A percentile compares a stretch with the other conserved stretches of the same genome.
Evolutionary conservation across 257 asterid species (phyloP).

Genomic region (Primulina tabacum): DNA sequence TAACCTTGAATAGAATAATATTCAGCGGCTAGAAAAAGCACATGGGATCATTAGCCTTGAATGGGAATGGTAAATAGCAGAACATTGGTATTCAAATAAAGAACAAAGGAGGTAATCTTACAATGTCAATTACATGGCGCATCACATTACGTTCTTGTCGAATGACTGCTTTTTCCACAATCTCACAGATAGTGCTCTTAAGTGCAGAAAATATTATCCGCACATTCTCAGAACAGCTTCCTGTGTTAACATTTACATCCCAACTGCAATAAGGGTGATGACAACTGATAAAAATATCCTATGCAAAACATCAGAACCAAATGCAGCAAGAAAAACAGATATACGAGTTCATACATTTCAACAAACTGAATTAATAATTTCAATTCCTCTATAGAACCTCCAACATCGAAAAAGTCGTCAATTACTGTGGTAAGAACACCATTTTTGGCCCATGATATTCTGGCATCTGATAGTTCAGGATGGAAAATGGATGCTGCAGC

Average conservation of each 20-base stretch:
- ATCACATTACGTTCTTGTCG: slow-evolving; percentile 59
- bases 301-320: slow-evolving; percentile 1
- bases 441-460: slow-evolving; percentile 92
- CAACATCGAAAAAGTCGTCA: slow-evolving; percentile 87
- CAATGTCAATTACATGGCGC: slow-evolving; percentile 61
- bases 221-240: slow-evolving; percentile 61
- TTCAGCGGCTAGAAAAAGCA: too few relatives aligned
- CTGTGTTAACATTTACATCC: slow-evolving; percentile 52
- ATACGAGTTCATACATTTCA: slow-evolving; percentile 39
- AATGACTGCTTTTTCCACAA: slow-evolving; percentile 50
- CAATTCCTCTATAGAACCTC: slow-evolving; percentile 79
- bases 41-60: too few relatives aligned
- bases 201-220: slow-evolving; percentile 70
- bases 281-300: slow-evolving; percentile 9
- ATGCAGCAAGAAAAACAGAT: slow-evolving; percentile 17
- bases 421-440: slow-evolving; percentile 80
- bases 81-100: background rate
- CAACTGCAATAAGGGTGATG: slow-evolving; percentile 48
- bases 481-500: slow-evolving; percentile 68
- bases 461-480: slow-evolving; percentile 78
- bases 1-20: too few relatives aligned
- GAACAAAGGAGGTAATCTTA: slow-evolving; percentile 34
- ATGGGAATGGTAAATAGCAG: background rate
- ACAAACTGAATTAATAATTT: slow-evolving; percentile 60
- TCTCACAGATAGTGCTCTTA: slow-evolving; percentile 52